A percentile compares a stretch with the other conserved stretches of the same genome.
Evolutionary conservation across 108 stramenopile genomes (phyloP).

Genomic region (Stephanodiscus triporus): DNA sequence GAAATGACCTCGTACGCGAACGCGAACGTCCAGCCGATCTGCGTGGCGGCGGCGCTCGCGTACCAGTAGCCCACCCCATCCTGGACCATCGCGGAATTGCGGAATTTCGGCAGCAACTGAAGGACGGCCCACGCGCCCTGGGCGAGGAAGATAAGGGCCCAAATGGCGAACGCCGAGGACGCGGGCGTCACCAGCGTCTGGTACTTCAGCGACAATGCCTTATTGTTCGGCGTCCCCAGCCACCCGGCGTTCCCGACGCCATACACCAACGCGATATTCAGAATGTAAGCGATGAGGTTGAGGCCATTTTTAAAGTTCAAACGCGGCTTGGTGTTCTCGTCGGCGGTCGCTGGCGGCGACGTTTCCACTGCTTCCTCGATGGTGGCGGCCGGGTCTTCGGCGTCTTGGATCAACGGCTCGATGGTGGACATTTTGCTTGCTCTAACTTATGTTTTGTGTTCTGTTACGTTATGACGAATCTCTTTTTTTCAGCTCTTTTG

Average conservation of each 20-base stretch:
- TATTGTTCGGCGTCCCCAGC: slow-evolving; percentile 55
- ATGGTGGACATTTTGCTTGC: too few relatives aligned
- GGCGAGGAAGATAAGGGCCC: slow-evolving; percentile 77
- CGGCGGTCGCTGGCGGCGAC: not conserved
- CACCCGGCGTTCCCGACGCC: slow-evolving; percentile 55
- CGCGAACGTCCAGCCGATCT: slow-evolving; percentile 70
- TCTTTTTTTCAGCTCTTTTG: too few relatives aligned
- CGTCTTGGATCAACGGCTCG: not conserved
- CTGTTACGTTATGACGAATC: too few relatives aligned
- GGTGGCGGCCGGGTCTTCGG: not conserved
- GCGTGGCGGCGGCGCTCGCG: slow-evolving; percentile 52
- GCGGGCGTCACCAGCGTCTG: slow-evolving; percentile 85
- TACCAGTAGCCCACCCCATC: slow-evolving; percentile 67
- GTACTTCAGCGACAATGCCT: slow-evolving; percentile 68
- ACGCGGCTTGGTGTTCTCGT: slow-evolving; percentile 4
- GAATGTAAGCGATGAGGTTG: slow-evolving; percentile 70
- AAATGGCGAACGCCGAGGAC: slow-evolving; percentile 76
- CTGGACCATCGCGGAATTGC: slow-evolving; percentile 49
- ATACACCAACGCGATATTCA: slow-evolving; percentile 66
- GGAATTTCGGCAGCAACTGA: slow-evolving; percentile 56
- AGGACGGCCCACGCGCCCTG: slow-evolving; percentile 63
- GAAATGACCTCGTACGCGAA: slow-evolving; percentile 70
- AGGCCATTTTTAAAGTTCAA: slow-evolving; percentile 58
- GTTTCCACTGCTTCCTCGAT: slow-evolving; percentile 2
- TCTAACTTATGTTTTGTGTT: too few relatives aligned